Conservation (phyloP, 345 rosid genomes). For the Acer yangbiense region DNA sequence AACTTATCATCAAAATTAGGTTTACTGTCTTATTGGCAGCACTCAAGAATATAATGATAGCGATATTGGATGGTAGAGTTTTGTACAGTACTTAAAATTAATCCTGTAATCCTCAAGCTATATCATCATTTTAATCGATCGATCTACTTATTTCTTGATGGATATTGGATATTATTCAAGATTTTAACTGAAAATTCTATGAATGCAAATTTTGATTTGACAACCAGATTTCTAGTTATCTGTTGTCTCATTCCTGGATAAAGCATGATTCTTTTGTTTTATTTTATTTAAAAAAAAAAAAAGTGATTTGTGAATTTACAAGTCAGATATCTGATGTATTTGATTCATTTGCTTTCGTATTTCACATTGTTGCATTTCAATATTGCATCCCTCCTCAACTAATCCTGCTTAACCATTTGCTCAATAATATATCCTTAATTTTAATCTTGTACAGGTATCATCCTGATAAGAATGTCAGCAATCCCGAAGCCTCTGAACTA, state of each 20-base stretch:
- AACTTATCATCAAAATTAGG: neutral
- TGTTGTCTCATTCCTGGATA: neutral
- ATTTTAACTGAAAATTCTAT: neutral
- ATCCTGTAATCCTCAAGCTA: neutral
- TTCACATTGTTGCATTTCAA: neutral
- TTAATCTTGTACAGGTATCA: conserved; percentile 65
- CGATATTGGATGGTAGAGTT: neutral
- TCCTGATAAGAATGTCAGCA: conserved; percentile 94
- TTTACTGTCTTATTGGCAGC: neutral
- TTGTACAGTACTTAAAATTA: neutral
- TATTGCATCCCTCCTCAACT: neutral
- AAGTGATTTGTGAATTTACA: neutral
- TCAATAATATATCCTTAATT: neutral
- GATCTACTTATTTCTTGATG: neutral
- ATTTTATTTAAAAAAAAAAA: neutral
- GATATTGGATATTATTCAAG: neutral
- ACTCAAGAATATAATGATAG: neutral
- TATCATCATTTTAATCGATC: neutral
- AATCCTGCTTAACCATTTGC: neutral
- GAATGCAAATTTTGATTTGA: neutral
- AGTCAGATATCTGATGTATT: neutral
- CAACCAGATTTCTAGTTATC: conserved; percentile 2
- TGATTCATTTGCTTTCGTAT: neutral
- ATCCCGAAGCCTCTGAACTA: conserved; percentile 94
- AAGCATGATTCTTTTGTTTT: neutral